Evolutionary conservation across 768 basidiomycete species (phyloP).

Genomic region (Candolleomyces aberdarensis): DNA sequence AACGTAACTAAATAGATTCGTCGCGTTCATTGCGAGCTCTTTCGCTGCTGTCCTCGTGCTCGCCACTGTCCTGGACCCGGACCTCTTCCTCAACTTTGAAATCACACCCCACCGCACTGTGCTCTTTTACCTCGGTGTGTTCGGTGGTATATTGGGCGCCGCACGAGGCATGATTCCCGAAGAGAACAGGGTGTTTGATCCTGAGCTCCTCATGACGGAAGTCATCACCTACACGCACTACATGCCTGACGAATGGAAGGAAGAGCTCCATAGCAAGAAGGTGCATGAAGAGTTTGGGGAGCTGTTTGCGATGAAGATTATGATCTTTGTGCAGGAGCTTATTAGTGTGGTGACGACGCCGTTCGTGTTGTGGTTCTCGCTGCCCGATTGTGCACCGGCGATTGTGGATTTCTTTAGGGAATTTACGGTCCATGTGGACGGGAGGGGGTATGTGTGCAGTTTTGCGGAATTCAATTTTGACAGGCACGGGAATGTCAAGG

Average conservation of each 20-base stretch:
- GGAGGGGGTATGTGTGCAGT: constrained; percentile 94
- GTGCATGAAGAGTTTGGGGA: constrained; percentile 90
- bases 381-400: constrained; percentile 84
- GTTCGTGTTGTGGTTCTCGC: constrained; percentile 89
- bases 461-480: constrained; percentile 99
- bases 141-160: constrained; percentile 84
- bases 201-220: constrained; percentile 88
- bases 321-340: constrained; percentile 85
- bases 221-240: constrained; percentile 95
- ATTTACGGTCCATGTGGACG: constrained; percentile 95
- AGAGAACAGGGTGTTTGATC: constrained; percentile 90
- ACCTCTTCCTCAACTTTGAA: constrained; percentile 91
- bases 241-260: constrained; percentile 92
- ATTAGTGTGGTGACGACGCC: constrained; percentile 92
- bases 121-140: constrained; percentile 87
- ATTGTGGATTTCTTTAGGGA: constrained; percentile 98
- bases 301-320: constrained; percentile 90
- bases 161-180: constrained; percentile 96
- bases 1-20: constrained; percentile 55
- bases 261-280: constrained; percentile 82
- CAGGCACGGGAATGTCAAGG: constrained; percentile 89
- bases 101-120: constrained; percentile 92
- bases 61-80: constrained; percentile 90
- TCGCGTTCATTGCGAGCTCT: constrained; percentile 94
- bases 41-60: constrained; percentile 94